These are phyloP conservation scores for Thymus mandschuricus DNA, from an alignment of 257 asterid genomes.

Conservation along the genomic window DNA sequence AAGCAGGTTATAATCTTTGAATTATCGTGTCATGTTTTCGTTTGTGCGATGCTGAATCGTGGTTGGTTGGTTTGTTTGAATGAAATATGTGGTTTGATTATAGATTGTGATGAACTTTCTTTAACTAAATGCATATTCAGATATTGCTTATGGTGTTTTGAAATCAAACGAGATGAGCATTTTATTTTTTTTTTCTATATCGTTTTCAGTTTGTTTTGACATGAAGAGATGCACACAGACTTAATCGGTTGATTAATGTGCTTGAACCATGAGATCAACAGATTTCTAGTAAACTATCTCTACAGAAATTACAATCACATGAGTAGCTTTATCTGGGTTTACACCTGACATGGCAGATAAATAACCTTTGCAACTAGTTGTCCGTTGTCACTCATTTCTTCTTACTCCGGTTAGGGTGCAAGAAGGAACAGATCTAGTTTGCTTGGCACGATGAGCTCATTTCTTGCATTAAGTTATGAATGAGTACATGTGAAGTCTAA, in stretches of 20 bases:
- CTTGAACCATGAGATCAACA: neutral
- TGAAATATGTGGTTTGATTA: neutral
- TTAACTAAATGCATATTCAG: neutral
- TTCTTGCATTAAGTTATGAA: neutral
- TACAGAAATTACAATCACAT: neutral
- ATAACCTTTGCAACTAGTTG: neutral
- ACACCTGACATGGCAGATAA: neutral
- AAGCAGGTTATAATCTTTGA: conserved; percentile 54
- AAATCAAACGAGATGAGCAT: too few relatives aligned
- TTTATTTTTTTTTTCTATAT: too few relatives aligned
- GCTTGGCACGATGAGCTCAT: neutral
- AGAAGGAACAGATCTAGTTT: neutral
- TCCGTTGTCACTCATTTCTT: neutral
- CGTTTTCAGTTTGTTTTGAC: neutral
- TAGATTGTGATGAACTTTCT: neutral
- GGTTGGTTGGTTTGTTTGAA: neutral
- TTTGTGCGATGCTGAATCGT: neutral
- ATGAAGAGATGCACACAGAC: neutral
- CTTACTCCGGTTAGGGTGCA: neutral
- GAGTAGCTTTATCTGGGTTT: neutral
- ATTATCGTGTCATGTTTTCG: neutral
- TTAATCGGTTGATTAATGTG: neutral
- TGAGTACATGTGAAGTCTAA: neutral
- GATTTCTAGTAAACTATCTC: neutral
- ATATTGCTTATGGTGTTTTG: too few relatives aligned